Percentiles rank a stretch among this genome's conserved stretches.
Evolutionary conservation across 768 basidiomycete species (phyloP).

Genomic region (Leucogyrophana mollusca): DNA sequence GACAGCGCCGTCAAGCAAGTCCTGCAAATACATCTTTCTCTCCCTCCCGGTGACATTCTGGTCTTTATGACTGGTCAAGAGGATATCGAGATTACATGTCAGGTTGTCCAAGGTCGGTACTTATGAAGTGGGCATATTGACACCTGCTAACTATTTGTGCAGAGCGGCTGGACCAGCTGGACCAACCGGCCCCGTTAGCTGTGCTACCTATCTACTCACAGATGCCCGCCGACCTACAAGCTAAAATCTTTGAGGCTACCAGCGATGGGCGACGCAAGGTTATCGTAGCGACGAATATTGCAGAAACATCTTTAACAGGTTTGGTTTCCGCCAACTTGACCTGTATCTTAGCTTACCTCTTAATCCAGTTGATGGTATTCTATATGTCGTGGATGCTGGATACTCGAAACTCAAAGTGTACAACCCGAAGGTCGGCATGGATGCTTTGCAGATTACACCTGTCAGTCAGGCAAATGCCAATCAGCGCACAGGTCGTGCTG

Average conservation of each 20-base stretch:
- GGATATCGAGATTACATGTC: slow-evolving; percentile 97
- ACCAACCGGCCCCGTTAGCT: slow-evolving; percentile 83
- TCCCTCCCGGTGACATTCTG: slow-evolving; percentile 90
- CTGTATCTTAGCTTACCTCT: slow-evolving; percentile 5
- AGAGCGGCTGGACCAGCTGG: slow-evolving; percentile 93
- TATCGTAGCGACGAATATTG: slow-evolving; percentile 98
- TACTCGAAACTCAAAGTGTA: slow-evolving; percentile 99
- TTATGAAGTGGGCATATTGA: background rate
- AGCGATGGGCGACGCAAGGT: slow-evolving; percentile 93
- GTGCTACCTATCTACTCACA: slow-evolving; percentile 99
- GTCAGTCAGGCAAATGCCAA: slow-evolving; percentile 99
- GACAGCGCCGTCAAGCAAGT: slow-evolving; percentile 98
- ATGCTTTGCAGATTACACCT: slow-evolving; percentile 97
- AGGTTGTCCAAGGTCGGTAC: slow-evolving; percentile 79
- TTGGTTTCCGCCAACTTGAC: slow-evolving; percentile 9
- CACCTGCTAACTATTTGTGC: slow-evolving; percentile 4
- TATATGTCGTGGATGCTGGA: slow-evolving; percentile 95
- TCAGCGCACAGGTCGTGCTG: slow-evolving; percentile 94
- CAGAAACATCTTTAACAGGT: slow-evolving; percentile 96
- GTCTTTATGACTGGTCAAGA: slow-evolving; percentile 99
- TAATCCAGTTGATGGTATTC: slow-evolving; percentile 85
- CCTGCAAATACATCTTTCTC: slow-evolving; percentile 91
- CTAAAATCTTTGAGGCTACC: slow-evolving; percentile 95
- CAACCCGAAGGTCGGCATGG: slow-evolving; percentile 99
- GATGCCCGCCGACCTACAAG: slow-evolving; percentile 98